phyloP scores from a whole-genome alignment of 2,329 filamentous ascomycete species.

The Aureobasidium leucospermi region DNA sequence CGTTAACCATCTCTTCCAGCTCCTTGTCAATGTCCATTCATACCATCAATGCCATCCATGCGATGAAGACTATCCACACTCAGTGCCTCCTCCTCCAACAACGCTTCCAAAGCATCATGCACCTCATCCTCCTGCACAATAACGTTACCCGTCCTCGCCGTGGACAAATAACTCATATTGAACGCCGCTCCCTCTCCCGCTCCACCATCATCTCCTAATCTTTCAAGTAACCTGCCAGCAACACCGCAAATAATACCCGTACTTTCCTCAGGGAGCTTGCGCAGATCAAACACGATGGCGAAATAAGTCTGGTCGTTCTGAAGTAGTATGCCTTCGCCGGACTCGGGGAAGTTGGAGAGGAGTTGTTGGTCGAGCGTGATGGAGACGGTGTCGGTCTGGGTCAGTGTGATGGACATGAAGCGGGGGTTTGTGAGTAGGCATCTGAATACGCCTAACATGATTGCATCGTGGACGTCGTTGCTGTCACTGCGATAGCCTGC shows the following conservation, averaged over 20 bases:
- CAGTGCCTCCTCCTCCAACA: slow-evolving; percentile 36
- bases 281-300: slow-evolving; percentile 82
- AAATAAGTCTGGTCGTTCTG: slow-evolving; percentile 64
- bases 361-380: slow-evolving; percentile 64
- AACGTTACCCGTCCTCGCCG: slow-evolving; percentile 79
- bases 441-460: slow-evolving; percentile 42
- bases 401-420: slow-evolving; percentile 68
- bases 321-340: slow-evolving; percentile 57
- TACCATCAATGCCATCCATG: background rate
- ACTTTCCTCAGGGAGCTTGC: slow-evolving; percentile 72
- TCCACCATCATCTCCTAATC: slow-evolving; percentile 39
- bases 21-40: background rate
- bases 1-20: background rate
- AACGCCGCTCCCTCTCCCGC: slow-evolving; percentile 32
- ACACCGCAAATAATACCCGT: slow-evolving; percentile 95
- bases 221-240: slow-evolving; percentile 71
- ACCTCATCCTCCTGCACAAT: slow-evolving; percentile 73
- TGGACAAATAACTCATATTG: slow-evolving; percentile 87
- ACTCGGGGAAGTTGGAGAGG: slow-evolving; percentile 45
- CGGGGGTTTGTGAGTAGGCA: slow-evolving; percentile 43
- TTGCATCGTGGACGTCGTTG: slow-evolving; percentile 34
- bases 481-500: slow-evolving; percentile 50
- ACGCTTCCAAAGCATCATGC: slow-evolving; percentile 62
- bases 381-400: slow-evolving; percentile 66
- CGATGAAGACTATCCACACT: background rate